These are phyloP conservation scores for Aphanocladium album DNA, from an alignment of 2,329 filamentous ascomycete species.

Conservation along the genomic window DNA sequence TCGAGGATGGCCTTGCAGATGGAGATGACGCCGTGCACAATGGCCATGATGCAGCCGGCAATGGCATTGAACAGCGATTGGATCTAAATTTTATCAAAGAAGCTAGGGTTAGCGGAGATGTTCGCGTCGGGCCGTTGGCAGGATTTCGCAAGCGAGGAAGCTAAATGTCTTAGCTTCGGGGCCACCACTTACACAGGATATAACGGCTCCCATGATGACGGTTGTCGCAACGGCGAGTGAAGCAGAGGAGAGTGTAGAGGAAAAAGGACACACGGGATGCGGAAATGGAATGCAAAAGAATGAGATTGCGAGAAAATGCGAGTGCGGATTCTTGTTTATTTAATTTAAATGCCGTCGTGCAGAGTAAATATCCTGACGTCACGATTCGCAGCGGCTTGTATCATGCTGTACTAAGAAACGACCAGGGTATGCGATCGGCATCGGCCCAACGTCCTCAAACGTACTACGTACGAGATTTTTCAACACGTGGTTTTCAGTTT, in stretches of 20 bases:
- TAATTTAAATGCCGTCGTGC: background rate
- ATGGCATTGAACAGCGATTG: conserved; percentile 56
- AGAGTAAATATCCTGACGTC: conserved; percentile 13
- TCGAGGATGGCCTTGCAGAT: conserved; percentile 63
- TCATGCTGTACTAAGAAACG: background rate
- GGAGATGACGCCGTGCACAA: conserved; percentile 61
- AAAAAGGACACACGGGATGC: background rate
- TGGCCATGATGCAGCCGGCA: conserved; percentile 61
- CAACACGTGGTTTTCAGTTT: conserved; percentile 2
- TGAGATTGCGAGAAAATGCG: background rate
- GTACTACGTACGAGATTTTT: background rate
- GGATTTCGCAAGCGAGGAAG: background rate
- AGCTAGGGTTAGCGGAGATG: background rate
- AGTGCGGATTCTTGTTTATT: background rate
- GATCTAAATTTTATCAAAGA: conserved; percentile 46
- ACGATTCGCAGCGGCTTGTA: background rate
- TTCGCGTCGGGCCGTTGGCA: background rate
- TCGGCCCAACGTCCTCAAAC: background rate
- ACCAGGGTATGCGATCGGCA: background rate
- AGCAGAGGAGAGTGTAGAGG: background rate
- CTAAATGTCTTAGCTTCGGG: background rate
- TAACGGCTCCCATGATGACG: conserved; percentile 68
- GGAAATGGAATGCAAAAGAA: background rate
- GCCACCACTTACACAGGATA: conserved; percentile 67
- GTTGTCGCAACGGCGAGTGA: conserved; percentile 4